Base-by-base conservation (phyloP, 352 stramenopile genomes). In the Globisporangium rhizosaccharum region DNA sequence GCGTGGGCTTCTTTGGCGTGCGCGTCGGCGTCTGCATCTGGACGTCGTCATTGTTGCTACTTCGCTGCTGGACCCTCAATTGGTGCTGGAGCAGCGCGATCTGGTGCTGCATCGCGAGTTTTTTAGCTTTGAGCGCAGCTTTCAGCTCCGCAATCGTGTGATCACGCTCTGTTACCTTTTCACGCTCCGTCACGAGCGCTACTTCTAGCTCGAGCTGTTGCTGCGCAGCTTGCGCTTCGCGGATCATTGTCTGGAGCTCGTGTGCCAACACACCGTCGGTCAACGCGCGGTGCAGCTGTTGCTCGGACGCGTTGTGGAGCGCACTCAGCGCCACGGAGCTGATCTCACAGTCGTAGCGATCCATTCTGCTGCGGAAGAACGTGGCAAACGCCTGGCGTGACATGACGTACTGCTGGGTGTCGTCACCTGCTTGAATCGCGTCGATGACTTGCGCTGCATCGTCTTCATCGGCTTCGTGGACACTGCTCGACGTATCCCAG, bases 241-340 rank as follows among this genome's bases (percentile, higher is more conserved):
- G 61, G n/a, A 77, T 75, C 17, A 59, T 59, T n/a, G 23, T 45
- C 20, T 33, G 45, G n/a, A 67, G 30, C 51, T 88, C 70, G 44
- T 76, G 71, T n/a, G 72, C 75, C 42, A 94, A 65, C 36, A 71
- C 75, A 15, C 85, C 78, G 62, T 83, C 65, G 23, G 68, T 79
- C 18, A 94, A 66, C 14, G 69, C 75, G 23, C 67, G 68, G 42
- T 88, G 67, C 30, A 94, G 56, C 54, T 82, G 85, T 55, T 91
- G 82, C 68, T 94, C 85, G 2, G 71, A 69, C 7, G 75, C 72
- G 39, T 90, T 94, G 63, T 94, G 85, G 10, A 94, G 61, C 6
- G 80, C 83, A 47, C 82, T 92, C 9, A 93, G 63, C 3, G 82
- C 85, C 8, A 90, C 81, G 0, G 78, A 71, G 49, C 68, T 88